Evolutionary conservation across 73 alveolate species (phyloP), one percentile per base, ranked within the genome.

Genomic region (Paramecium caudatum): DNA sequence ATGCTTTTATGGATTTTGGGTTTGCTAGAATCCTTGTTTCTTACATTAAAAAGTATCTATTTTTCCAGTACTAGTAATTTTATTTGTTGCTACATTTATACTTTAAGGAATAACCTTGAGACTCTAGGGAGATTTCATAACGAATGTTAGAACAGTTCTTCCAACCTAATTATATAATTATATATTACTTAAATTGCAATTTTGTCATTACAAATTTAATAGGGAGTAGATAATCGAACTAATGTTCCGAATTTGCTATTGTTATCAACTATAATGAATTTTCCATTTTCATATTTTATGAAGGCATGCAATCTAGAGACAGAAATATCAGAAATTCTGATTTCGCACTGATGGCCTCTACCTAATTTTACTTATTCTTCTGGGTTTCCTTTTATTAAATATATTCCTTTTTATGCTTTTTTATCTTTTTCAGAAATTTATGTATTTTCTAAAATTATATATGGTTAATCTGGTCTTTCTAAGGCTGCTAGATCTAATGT

Each of bases 271-370:
- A 90, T 80, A 16, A 78, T 46, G 36, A 90, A 90, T 15, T 90
- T 90, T 4, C 94, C 94, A 12, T 90, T 55, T 16, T 49, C 82
- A 47, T 37, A 82, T 74, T 90, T 90, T 21, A 90, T 82, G 41
- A 87, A 82, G 0, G 97, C 96, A 90, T 94, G 97, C 46, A 81
- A 41, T 61, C 97, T 88, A 13, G 94, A 74, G 5, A 94, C 97
- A 17, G 94, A 78, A 21, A 94, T 94, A 91, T 94, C 97, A 25
- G 93, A 90, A 5, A 94, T 94, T 80, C 97, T 94, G 5, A 94
- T 95, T 39, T 94, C 97, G 48, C 97, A 90, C 68, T 94, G 92
- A 45, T 94, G 97, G 19, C 97, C 97, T 83, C 97, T 80, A 19
- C 97, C 97, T 47, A 92, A 37, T 83, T 90, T 45, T 39, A 46